phyloP scores from a whole-genome alignment of 2,329 filamentous ascomycete genomes.

The Cladobotryum mycophilum region DNA sequence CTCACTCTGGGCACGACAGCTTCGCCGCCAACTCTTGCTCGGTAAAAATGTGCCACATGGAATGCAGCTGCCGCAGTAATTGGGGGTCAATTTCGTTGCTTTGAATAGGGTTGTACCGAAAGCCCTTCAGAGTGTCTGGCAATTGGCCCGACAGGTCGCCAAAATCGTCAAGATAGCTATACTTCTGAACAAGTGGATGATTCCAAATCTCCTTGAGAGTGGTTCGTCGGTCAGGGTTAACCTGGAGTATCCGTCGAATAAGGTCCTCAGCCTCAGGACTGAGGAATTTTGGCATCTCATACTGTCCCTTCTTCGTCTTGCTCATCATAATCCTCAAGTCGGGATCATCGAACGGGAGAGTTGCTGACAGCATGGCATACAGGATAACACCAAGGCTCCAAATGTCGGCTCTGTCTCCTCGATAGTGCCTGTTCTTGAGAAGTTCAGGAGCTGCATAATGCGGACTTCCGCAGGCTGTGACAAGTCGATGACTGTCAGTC shows the following conservation, averaged over 20 bases:
- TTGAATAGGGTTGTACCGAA: conserved; percentile 51
- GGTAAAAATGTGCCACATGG: conserved; percentile 82
- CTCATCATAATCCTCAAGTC: conserved; percentile 57
- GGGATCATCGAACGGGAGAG: conserved; percentile 72
- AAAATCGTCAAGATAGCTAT: conserved; percentile 66
- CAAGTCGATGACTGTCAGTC: conserved; percentile 68
- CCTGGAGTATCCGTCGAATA: conserved; percentile 70
- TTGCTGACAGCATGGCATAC: conserved; percentile 78
- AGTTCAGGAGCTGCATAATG: conserved; percentile 96
- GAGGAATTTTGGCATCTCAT: conserved; percentile 56
- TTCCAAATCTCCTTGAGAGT: conserved; percentile 75
- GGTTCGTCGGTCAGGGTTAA: conserved; percentile 73
- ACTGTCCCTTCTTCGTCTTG: conserved; percentile 54
- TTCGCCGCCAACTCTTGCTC: conserved; percentile 65
- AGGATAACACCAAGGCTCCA: conserved; percentile 93
- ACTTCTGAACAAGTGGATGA: conserved; percentile 81
- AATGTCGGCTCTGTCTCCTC: conserved; percentile 80
- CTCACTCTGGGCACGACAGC: conserved; percentile 60
- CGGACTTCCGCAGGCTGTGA: conserved; percentile 89
- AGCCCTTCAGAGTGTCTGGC: conserved; percentile 54
- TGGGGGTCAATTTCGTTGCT: conserved; percentile 70
- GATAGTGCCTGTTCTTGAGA: conserved; percentile 69
- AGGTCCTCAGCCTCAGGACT: conserved; percentile 68
- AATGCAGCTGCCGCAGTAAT: conserved; percentile 77
- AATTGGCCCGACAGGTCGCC: conserved; percentile 49